phyloP scores from a whole-genome alignment of 768 basidiomycete species.

The Crucibulum laeve region DNA sequence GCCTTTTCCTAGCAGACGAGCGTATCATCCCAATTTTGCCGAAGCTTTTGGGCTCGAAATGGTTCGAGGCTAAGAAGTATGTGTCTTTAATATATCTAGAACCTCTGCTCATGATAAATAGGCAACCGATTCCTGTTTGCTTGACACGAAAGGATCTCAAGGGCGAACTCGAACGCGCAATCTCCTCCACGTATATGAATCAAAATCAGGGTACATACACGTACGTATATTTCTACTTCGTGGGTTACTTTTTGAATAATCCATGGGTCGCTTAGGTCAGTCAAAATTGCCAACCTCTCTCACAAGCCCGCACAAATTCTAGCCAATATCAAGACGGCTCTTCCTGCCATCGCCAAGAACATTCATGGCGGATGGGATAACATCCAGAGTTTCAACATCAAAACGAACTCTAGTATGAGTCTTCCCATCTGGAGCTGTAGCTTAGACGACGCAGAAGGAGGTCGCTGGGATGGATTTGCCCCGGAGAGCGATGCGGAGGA shows the following conservation, averaged over 20 bases:
- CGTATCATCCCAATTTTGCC: slow-evolving; percentile 85
- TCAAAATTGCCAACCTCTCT: slow-evolving; percentile 76
- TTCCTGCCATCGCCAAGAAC: slow-evolving; percentile 67
- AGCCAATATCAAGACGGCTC: slow-evolving; percentile 71
- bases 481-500: slow-evolving; percentile 18
- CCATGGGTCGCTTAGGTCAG: slow-evolving; percentile 47
- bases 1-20: slow-evolving; percentile 91
- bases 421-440: slow-evolving; percentile 90
- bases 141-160: slow-evolving; percentile 88
- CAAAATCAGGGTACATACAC: slow-evolving; percentile 91
- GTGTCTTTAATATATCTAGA: slow-evolving; percentile 17
- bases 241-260: neutral
- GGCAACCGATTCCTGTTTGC: slow-evolving; percentile 95
- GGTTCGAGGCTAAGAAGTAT: slow-evolving; percentile 95
- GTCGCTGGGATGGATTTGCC: slow-evolving; percentile 54
- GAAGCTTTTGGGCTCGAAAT: slow-evolving; percentile 80
- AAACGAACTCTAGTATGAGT: slow-evolving; percentile 78
- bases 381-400: slow-evolving; percentile 83
- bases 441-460: slow-evolving; percentile 55
- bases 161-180: slow-evolving; percentile 85
- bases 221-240: slow-evolving; percentile 43
- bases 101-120: slow-evolving; percentile 24
- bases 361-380: slow-evolving; percentile 89
- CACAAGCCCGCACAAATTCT: slow-evolving; percentile 72
- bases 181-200: slow-evolving; percentile 94